Base-by-base conservation (phyloP, 495 filamentous ascomycete genomes). In the Lineolata rhizophorae region DNA sequence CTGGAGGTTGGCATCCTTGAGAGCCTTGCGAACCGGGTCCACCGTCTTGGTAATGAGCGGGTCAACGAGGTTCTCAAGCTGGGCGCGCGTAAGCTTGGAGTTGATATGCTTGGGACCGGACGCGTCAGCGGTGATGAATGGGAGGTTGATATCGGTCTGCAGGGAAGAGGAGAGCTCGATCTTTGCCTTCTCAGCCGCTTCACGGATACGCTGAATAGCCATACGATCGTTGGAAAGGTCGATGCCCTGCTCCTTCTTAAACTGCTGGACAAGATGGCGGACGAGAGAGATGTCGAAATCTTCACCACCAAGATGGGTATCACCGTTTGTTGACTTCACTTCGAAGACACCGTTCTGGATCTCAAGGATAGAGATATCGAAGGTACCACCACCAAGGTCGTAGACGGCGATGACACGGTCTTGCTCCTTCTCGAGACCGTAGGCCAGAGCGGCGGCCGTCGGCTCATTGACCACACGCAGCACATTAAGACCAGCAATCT, bases 131-230 rank as follows among this genome's bases (percentile, higher is more conserved):
- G 82, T 90, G 59, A 97, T 97, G 73, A 94, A 97, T 37, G 87
- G 90, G 35, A 95, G 74, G 61, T 87, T 92, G 61, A 95, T 94
- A 55, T 97, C 87, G 36, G 87, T 97, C 60, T 94, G 85, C 43
- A 87, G 70, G 33, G 82, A 78, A 14, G 84, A 94, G 2, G 87
- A 95, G 40, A 97, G 68, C 61, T 97, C 87, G 50, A 95, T 97
- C 79, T 97, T 97, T 51, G 87, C 87, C 72, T 97, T 97, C 71
- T 97, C 87, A 39, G 90, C 87, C 40, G 87, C 87, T 63, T 97
- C 87, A 60, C 87, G 87, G 54, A 97, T 94, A 62, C 87, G 70
- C 65, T 97, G 87, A 45, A 97, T 90, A 36, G 87, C 87, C 87
- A 97, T 95, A 49, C 87, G 84, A 66, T 97, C 87, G 42, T 58